These are phyloP conservation scores for Candida sithepensis DNA, from an alignment of 805 yeast genomes.

Conservation along the genomic window DNA sequence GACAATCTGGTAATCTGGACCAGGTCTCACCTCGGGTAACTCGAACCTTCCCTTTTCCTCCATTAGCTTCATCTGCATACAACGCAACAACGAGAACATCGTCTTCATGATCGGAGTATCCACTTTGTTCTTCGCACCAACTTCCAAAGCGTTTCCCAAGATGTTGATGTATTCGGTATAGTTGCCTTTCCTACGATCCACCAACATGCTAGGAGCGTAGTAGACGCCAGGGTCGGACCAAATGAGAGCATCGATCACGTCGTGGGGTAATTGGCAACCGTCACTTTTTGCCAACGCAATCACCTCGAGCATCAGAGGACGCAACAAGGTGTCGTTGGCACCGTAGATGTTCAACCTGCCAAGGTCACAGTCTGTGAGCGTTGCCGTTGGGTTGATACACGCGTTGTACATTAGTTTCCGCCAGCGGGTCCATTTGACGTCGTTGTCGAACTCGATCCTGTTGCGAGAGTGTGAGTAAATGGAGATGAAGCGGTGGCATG, in stretches of 20 bases:
- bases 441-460: constrained; percentile 35
- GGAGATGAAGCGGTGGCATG: constrained; percentile 34
- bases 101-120: constrained; percentile 56
- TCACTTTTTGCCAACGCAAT: constrained; percentile 65
- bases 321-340: constrained; percentile 35
- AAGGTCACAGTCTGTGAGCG: constrained; percentile 56
- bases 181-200: constrained; percentile 58
- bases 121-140: constrained; percentile 46
- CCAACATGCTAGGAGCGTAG: constrained; percentile 70
- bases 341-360: constrained; percentile 50
- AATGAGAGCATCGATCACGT: constrained; percentile 43
- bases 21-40: constrained; percentile 35
- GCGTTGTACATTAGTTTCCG: constrained; percentile 67
- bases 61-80: constrained; percentile 58
- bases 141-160: constrained; percentile 57
- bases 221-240: constrained; percentile 55
- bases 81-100: constrained; percentile 55
- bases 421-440: constrained; percentile 55
- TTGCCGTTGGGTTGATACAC: constrained; percentile 59
- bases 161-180: constrained; percentile 71
- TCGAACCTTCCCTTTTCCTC: constrained; percentile 48
- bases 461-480: constrained; percentile 45
- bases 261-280: constrained; percentile 50
- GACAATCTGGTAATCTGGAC: neutral
- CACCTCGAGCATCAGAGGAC: constrained; percentile 69